Percentiles rank a stretch among this genome's conserved stretches.
phyloP scores from a whole-genome alignment of 768 basidiomycete species.

The Tubosaeta sp. region DNA sequence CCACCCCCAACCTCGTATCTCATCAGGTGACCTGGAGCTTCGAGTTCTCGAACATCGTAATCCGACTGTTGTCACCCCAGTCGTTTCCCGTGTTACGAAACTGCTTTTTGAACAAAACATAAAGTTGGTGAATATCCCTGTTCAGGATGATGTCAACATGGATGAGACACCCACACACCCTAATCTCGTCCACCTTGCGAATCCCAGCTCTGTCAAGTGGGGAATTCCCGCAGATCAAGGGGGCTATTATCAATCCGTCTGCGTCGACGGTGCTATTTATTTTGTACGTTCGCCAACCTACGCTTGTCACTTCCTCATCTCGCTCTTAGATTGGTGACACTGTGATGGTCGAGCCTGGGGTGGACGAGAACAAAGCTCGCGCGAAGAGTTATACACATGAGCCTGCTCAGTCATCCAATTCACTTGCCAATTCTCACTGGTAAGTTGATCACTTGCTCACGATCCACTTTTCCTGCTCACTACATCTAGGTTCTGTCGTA shows the following conservation, averaged over 20 bases:
- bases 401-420: constrained; percentile 47
- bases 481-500: constrained; percentile 59
- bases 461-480: background rate
- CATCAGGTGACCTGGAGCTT: constrained; percentile 21
- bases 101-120: constrained; percentile 46
- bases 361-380: constrained; percentile 41
- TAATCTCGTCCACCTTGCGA: constrained; percentile 24
- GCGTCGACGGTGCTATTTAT: constrained; percentile 57
- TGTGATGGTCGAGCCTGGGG: constrained; percentile 59
- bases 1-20: constrained; percentile 12
- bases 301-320: constrained; percentile 5
- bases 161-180: constrained; percentile 9
- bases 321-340: constrained; percentile 53
- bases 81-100: constrained; percentile 43
- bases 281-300: constrained; percentile 33
- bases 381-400: constrained; percentile 37
- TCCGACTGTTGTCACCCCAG: constrained; percentile 41
- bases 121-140: constrained; percentile 32
- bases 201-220: constrained; percentile 36
- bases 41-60: constrained; percentile 36
- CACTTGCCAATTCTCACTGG: constrained; percentile 59
- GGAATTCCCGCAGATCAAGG: constrained; percentile 18
- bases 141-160: constrained; percentile 26
- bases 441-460: constrained; percentile 28
- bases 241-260: constrained; percentile 41